Evolutionary conservation across 805 yeast genomes (phyloP).

Genomic region (Wickerhamomyces canadensis): DNA sequence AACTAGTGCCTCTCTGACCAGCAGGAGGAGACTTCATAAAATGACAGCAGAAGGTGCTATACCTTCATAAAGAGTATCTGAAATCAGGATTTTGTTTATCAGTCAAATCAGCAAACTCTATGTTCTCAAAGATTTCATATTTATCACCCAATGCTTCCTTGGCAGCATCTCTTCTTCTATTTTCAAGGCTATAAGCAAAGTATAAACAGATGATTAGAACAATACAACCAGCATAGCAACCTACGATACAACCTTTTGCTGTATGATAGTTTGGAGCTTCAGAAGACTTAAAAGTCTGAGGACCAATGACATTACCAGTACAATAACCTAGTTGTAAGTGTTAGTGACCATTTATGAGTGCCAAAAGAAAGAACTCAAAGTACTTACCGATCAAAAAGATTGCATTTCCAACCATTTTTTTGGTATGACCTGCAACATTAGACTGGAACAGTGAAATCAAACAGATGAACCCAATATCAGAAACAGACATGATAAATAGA

Average conservation of each 20-base stretch:
- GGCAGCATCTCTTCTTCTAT: slow-evolving; percentile 33
- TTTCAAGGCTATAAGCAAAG: slow-evolving; percentile 28
- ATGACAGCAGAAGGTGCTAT: too few species aligned
- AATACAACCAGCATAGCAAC: slow-evolving; percentile 38
- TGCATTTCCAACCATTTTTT: slow-evolving; percentile 56
- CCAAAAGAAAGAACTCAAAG: too few species aligned
- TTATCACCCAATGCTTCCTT: slow-evolving; percentile 14
- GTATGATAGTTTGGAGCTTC: slow-evolving; percentile 58
- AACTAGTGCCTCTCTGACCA: too few species aligned
- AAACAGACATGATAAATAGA: slow-evolving; percentile 26
- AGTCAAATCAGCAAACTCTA: slow-evolving; percentile 41
- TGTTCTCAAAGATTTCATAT: slow-evolving; percentile 21
- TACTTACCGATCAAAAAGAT: slow-evolving; percentile 54
- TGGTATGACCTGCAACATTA: slow-evolving; percentile 71
- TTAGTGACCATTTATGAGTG: too few species aligned
- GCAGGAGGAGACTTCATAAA: too few species aligned
- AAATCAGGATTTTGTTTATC: slow-evolving; percentile 33
- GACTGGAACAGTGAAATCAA: slow-evolving; percentile 31
- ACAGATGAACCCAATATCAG: slow-evolving; percentile 32
- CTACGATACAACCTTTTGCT: slow-evolving; percentile 45
- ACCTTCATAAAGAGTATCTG: neutral
- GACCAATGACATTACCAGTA: slow-evolving; percentile 66
- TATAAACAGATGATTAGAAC: slow-evolving; percentile 28
- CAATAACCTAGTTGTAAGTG: too few species aligned
- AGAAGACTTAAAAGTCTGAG: slow-evolving; percentile 55